A percentile compares a stretch with the other conserved stretches of the same genome.
These are phyloP conservation scores for Moesziomyces globuligerus DNA, from an alignment of 1,284 basidiomycete genomes.

Conservation along the genomic window DNA sequence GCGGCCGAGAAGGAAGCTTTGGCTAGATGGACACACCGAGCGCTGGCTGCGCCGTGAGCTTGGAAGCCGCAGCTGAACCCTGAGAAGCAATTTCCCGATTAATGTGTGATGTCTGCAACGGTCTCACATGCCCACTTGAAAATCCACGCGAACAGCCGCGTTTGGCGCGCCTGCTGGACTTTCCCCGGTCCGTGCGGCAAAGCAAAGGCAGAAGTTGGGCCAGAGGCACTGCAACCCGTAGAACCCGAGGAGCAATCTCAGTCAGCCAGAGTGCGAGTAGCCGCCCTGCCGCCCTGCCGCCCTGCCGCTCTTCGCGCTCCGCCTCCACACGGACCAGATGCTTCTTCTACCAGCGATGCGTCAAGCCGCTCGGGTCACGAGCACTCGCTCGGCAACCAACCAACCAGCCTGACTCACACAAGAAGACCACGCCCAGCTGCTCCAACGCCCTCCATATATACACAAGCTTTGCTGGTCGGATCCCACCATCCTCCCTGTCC, in stretches of 20 bases:
- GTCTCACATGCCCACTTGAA: constrained; percentile 2
- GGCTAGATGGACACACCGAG: no score
- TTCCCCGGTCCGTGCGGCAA: constrained; percentile 13
- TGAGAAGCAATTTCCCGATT: neutral
- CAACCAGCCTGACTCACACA: neutral
- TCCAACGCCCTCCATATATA: neutral
- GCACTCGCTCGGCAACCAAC: neutral
- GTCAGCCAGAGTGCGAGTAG: no score
- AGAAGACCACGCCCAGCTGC: no score
- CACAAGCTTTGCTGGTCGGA: neutral
- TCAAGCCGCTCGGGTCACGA: neutral
- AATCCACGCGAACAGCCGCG: constrained; percentile 1
- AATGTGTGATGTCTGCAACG: neutral
- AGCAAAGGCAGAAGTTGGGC: constrained; percentile 15
- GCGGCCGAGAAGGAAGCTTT: neutral
- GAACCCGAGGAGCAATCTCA: constrained; percentile 36
- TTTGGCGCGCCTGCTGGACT: constrained; percentile 11
- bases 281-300: no score
- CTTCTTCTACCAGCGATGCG: neutral
- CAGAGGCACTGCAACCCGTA: constrained; percentile 42
- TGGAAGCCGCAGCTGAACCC: neutral
- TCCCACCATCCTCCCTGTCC: no score
- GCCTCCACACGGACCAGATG: neutral
- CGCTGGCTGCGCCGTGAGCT: no score
- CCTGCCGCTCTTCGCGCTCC: no score